Percentiles rank a stretch among this genome's conserved stretches.
Conservation (phyloP, 106 monocot species). For the Phalaenopsis equestris region DNA sequence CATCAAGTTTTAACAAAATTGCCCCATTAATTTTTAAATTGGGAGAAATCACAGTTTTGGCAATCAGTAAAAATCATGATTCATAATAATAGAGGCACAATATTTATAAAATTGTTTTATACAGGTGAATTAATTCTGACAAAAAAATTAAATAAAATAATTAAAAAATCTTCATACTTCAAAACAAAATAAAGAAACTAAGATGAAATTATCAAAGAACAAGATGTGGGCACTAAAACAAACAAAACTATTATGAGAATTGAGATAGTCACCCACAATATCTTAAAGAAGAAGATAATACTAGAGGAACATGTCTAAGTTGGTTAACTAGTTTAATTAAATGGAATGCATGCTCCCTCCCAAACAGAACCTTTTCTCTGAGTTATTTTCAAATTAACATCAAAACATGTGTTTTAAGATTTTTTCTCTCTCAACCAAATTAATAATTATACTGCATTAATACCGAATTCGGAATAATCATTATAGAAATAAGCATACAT, state of each 20-base stretch:
- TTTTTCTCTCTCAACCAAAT: no score
- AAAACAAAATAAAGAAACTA: neutral
- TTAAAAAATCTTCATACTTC: neutral
- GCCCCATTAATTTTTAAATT: neutral
- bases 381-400: no score
- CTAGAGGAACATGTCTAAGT: neutral
- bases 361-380: no score
- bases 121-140: neutral
- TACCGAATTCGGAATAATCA: no score
- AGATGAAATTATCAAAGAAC: neutral
- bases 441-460: no score
- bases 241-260: neutral
- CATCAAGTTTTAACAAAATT: neutral
- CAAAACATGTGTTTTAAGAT: no score
- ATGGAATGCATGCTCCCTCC: neutral
- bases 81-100: neutral
- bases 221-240: neutral
- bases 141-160: neutral
- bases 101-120: neutral
- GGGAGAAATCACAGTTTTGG: no score
- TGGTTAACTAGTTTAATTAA: neutral
- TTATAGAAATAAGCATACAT: no score
- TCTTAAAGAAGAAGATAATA: neutral
- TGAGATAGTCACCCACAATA: neutral
- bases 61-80: neutral